A percentile compares a stretch with the other conserved stretches of the same genome.
These are phyloP conservation scores for Trichoderma oligosporum DNA, from an alignment of 2,329 filamentous ascomycete species.

Conservation along the genomic window DNA sequence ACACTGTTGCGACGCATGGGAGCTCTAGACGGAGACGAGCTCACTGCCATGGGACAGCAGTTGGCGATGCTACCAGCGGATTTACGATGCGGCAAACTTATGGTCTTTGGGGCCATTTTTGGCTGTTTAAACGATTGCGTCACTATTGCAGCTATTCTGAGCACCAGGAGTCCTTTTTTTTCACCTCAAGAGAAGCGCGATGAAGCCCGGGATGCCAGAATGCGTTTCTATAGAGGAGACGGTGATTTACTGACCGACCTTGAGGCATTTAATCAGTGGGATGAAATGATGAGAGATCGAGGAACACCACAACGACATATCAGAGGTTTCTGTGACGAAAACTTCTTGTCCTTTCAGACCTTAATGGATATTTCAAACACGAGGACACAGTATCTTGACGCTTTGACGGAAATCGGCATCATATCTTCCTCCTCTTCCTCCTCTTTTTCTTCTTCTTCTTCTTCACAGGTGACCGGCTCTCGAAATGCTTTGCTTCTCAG, in stretches of 20 bases:
- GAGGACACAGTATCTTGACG: conserved; percentile 76
- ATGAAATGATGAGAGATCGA: conserved; percentile 57
- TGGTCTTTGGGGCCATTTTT: conserved; percentile 93
- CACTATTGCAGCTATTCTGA: conserved; percentile 88
- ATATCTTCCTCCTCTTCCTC: too few relatives aligned
- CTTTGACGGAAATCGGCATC: conserved; percentile 82
- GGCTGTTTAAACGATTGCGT: conserved; percentile 85
- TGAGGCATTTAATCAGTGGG: conserved; percentile 79
- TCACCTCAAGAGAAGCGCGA: conserved; percentile 80
- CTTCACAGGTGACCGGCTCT: conserved; percentile 34
- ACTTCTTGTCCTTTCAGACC: conserved; percentile 79
- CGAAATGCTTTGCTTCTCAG: conserved; percentile 52
- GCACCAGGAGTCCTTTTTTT: conserved; percentile 80
- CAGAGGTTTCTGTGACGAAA: conserved; percentile 75
- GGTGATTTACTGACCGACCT: conserved; percentile 89
- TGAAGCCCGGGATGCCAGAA: conserved; percentile 71
- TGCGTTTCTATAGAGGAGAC: conserved; percentile 69
- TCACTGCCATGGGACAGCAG: conserved; percentile 88
- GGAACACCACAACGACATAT: conserved; percentile 56
- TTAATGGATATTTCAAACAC: conserved; percentile 87
- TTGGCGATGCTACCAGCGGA: conserved; percentile 95
- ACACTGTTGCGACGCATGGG: conserved; percentile 78
- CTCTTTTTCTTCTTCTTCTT: too few relatives aligned
- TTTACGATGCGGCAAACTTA: conserved; percentile 85
- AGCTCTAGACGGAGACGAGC: conserved; percentile 76